phyloP scores from a whole-genome alignment of 345 rosid species.

The Citrus inodora region DNA sequence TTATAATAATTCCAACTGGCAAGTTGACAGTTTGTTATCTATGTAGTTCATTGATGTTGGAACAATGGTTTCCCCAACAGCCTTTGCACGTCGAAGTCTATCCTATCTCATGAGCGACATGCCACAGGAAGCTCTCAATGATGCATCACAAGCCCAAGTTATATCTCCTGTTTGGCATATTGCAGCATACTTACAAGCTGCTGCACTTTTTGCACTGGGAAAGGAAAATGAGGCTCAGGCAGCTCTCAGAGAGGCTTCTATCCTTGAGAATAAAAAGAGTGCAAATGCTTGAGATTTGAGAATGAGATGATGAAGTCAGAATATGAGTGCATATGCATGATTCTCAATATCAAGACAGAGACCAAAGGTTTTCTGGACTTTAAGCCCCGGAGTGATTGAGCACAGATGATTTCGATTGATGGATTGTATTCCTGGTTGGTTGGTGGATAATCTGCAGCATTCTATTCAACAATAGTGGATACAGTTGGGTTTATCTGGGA shows the following conservation, averaged over 20 bases:
- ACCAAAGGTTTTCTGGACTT: conserved; percentile 9
- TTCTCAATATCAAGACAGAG: conserved; percentile 10
- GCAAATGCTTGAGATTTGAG: conserved; percentile 22
- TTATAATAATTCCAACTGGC: neutral
- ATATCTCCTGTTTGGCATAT: conserved; percentile 75
- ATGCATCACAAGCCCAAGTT: conserved; percentile 71
- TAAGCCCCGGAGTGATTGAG: conserved; percentile 1
- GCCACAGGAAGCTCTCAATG: conserved; percentile 71
- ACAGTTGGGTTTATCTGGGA: conserved; percentile 18
- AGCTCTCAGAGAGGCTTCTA: conserved; percentile 65
- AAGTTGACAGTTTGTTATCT: conserved; percentile 17
- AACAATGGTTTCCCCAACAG: conserved; percentile 74
- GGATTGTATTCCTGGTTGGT: conserved; percentile 10
- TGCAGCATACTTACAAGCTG: conserved; percentile 76
- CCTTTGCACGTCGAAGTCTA: conserved; percentile 68
- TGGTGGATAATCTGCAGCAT: conserved; percentile 27
- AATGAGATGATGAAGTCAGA: neutral
- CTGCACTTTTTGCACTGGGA: conserved; percentile 54
- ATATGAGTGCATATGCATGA: conserved; percentile 5
- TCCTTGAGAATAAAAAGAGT: conserved; percentile 55
- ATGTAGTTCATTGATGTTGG: conserved; percentile 72
- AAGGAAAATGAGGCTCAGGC: conserved; percentile 69
- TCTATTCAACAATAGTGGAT: conserved; percentile 25
- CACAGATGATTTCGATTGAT: neutral
- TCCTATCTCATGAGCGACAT: conserved; percentile 64